phyloP scores from a whole-genome alignment of 2,329 filamentous ascomycete species.

The Nectriaceae sp. region DNA sequence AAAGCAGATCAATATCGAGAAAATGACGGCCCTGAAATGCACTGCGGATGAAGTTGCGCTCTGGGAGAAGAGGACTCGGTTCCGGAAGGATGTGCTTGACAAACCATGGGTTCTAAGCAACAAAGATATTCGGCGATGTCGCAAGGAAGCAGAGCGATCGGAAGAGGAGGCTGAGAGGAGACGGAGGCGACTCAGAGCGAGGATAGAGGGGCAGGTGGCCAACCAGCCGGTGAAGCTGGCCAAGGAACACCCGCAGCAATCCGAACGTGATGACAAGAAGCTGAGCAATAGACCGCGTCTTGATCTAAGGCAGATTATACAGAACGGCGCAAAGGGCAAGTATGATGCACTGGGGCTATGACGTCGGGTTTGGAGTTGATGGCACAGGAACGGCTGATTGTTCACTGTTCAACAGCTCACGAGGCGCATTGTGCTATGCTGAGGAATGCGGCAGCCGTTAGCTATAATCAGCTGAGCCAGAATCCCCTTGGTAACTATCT shows the following conservation, averaged over 20 bases:
- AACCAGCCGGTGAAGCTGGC: constrained; percentile 6
- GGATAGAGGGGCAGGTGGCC: constrained; percentile 10
- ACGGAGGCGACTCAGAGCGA: constrained; percentile 23
- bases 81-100: constrained; percentile 51
- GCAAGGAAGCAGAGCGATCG: constrained; percentile 45
- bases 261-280: constrained; percentile 3
- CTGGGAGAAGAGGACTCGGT: constrained; percentile 57
- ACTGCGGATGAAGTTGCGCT: constrained; percentile 60
- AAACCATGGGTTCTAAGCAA: constrained; percentile 56
- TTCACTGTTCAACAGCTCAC: constrained; percentile 5
- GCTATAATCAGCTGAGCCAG: background rate
- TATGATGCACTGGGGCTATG: constrained; percentile 38
- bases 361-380: constrained; percentile 9
- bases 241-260: constrained; percentile 6
- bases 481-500: background rate
- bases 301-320: constrained; percentile 30
- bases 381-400: constrained; percentile 9
- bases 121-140: constrained; percentile 52
- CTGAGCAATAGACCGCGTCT: constrained; percentile 12
- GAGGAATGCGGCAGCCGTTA: constrained; percentile 22
- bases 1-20: constrained; percentile 55
- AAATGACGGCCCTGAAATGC: constrained; percentile 47
- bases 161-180: constrained; percentile 29
- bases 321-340: constrained; percentile 32
- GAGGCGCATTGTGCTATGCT: constrained; percentile 16